Percentiles rank a stretch among this genome's conserved stretches.
Evolutionary conservation across 2,329 filamentous ascomycete species (phyloP).

Genomic region (Penicillium brevicompactum): DNA sequence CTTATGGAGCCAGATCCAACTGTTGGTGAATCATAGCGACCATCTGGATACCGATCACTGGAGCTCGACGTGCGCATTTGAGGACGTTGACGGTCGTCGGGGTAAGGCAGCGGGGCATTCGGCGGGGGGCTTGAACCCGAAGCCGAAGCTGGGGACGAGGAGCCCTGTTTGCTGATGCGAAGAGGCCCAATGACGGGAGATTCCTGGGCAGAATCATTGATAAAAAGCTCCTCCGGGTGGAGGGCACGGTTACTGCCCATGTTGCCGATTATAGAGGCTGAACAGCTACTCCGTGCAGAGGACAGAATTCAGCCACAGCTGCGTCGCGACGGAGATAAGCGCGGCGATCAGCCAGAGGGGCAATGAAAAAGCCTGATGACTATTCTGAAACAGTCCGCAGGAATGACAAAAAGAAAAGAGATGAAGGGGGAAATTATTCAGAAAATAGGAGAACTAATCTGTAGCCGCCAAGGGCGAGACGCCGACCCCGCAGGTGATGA

Average conservation of each 20-base stretch:
- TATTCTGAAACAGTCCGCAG: constrained; percentile 5
- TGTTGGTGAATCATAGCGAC: constrained; percentile 32
- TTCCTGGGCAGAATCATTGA: constrained; percentile 41
- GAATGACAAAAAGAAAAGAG: neutral
- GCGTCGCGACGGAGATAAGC: constrained; percentile 19
- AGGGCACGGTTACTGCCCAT: constrained; percentile 57
- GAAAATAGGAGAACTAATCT: neutral
- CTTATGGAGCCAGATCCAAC: constrained; percentile 31
- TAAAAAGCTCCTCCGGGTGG: constrained; percentile 80
- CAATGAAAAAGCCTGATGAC: neutral
- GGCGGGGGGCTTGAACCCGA: constrained; percentile 34
- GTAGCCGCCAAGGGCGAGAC: constrained; percentile 21
- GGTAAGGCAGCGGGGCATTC: constrained; percentile 68
- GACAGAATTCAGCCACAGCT: constrained; percentile 11
- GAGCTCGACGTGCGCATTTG: constrained; percentile 36
- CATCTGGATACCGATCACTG: constrained; percentile 29
- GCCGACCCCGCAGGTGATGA: constrained; percentile 25
- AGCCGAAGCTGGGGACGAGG: constrained; percentile 56
- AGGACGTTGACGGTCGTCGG: constrained; percentile 60
- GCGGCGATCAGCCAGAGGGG: constrained; percentile 13
- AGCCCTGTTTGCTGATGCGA: constrained; percentile 79
- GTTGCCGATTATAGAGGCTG: constrained; percentile 11
- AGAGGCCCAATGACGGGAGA: constrained; percentile 79
- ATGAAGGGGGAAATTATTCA: constrained; percentile 1
- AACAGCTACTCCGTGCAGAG: neutral